Percentiles rank a stretch among this genome's conserved stretches.
phyloP scores from a whole-genome alignment of 768 basidiomycete genomes.

The Auricularia heimuer region DNA sequence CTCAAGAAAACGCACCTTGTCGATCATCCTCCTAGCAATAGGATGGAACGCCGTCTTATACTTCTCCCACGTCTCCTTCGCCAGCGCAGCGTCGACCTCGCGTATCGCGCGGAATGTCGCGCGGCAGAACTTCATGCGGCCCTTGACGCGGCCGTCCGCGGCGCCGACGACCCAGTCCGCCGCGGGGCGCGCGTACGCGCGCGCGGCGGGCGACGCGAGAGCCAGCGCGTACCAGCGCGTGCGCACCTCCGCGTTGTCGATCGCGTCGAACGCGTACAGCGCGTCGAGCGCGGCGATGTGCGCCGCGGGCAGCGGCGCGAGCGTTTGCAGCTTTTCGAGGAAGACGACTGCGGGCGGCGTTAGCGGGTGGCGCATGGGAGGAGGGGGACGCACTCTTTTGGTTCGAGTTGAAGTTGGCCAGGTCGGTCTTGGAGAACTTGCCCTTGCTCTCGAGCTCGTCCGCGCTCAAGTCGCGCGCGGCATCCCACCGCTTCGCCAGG shows the following conservation, averaged over 20 bases:
- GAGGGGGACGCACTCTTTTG: constrained; percentile 50
- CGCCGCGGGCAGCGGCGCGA: constrained; percentile 44
- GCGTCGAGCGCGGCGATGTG: constrained; percentile 52
- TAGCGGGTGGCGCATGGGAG: background rate
- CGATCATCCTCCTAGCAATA: constrained; percentile 63
- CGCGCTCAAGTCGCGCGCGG: constrained; percentile 34
- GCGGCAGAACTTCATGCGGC: constrained; percentile 80
- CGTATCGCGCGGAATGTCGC: constrained; percentile 46
- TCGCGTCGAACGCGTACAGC: constrained; percentile 39
- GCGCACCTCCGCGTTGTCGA: constrained; percentile 68
- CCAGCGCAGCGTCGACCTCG: constrained; percentile 44
- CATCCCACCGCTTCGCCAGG: constrained; percentile 68
- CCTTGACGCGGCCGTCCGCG: constrained; percentile 41
- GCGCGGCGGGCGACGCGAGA: constrained; percentile 37
- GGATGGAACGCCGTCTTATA: constrained; percentile 58
- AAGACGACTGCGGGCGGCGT: constrained; percentile 53
- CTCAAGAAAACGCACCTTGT: constrained; percentile 40
- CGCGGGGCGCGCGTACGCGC: constrained; percentile 43
- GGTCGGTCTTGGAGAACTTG: constrained; percentile 48
- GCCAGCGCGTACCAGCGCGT: constrained; percentile 70
- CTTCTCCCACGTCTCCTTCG: constrained; percentile 38
- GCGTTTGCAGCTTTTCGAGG: constrained; percentile 67
- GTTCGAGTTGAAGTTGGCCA: constrained; percentile 57
- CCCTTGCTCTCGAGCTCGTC: constrained; percentile 27
- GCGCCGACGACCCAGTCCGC: constrained; percentile 59